phyloP scores from a whole-genome alignment of 768 basidiomycete genomes.

The Kondoa malvinella region DNA sequence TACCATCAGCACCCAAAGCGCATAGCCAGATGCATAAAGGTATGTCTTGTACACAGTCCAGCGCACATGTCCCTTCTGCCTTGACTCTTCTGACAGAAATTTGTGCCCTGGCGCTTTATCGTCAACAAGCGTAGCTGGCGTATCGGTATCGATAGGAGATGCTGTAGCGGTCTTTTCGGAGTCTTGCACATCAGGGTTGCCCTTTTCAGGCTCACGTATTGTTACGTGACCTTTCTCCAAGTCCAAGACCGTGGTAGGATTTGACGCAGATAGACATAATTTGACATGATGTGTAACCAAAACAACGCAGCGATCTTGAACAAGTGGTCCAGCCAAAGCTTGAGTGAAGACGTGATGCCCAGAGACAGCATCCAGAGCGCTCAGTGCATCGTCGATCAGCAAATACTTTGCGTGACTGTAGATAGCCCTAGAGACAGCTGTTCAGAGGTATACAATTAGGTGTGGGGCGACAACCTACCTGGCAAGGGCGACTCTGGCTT shows the following conservation, averaged over 20 bases:
- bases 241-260: conserved; percentile 14
- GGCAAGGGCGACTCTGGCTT: neutral
- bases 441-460: conserved; percentile 10
- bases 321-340: conserved; percentile 62
- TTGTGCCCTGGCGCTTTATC: neutral
- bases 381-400: conserved; percentile 53
- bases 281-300: conserved; percentile 91
- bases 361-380: conserved; percentile 44
- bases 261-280: conserved; percentile 62
- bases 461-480: neutral
- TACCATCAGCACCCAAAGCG: neutral
- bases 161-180: conserved; percentile 11
- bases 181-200: neutral
- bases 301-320: conserved; percentile 62
- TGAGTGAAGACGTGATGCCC: conserved; percentile 64
- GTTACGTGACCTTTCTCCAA: neutral
- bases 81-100: neutral
- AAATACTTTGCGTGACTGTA: conserved; percentile 43
- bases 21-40: neutral
- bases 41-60: neutral
- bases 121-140: neutral
- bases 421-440: conserved; percentile 70
- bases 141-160: neutral
- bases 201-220: neutral
- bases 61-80: neutral